phyloP scores from a whole-genome alignment of 805 yeast species.

The Ogataea chonburiensis region DNA sequence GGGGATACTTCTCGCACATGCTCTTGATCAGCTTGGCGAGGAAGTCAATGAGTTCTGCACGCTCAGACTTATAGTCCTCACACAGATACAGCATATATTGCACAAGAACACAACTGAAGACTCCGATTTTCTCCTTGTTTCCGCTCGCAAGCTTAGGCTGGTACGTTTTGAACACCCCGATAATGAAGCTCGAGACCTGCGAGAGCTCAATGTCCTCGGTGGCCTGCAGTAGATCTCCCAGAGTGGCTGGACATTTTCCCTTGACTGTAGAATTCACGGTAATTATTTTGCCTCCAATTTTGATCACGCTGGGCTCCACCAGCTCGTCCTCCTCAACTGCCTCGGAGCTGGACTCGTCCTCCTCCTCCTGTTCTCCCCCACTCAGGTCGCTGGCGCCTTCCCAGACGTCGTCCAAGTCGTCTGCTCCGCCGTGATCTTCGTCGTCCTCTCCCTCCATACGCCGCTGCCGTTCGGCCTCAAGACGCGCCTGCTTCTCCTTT shows the following conservation, averaged over 20 bases:
- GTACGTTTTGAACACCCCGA: slow-evolving; percentile 54
- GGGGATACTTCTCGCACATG: slow-evolving; percentile 65
- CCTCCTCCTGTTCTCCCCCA: slow-evolving; percentile 37
- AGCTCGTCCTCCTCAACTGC: slow-evolving; percentile 9
- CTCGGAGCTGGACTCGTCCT: slow-evolving; percentile 20
- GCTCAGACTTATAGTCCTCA: slow-evolving; percentile 29
- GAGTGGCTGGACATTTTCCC: slow-evolving; percentile 48
- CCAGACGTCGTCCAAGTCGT: slow-evolving; percentile 74
- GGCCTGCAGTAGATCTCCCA: slow-evolving; percentile 42
- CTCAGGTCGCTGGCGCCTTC: slow-evolving; percentile 44
- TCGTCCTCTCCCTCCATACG: slow-evolving; percentile 65
- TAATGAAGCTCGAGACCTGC: slow-evolving; percentile 48
- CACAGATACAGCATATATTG: slow-evolving; percentile 57
- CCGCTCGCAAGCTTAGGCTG: slow-evolving; percentile 81
- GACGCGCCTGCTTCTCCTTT: slow-evolving; percentile 54
- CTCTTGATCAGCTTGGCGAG: slow-evolving; percentile 49
- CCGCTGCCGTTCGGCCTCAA: slow-evolving; percentile 65
- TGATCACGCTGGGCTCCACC: slow-evolving; percentile 26
- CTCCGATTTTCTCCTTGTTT: slow-evolving; percentile 70
- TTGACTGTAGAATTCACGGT: slow-evolving; percentile 18
- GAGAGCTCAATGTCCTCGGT: slow-evolving; percentile 33
- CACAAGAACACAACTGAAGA: slow-evolving; percentile 60
- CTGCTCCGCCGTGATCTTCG: slow-evolving; percentile 51
- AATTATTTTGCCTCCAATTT: slow-evolving; percentile 35
- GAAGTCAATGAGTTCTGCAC: slow-evolving; percentile 33